Conservation (phyloP, 23 red algal species). For the Porphyridium purpureum region DNA sequence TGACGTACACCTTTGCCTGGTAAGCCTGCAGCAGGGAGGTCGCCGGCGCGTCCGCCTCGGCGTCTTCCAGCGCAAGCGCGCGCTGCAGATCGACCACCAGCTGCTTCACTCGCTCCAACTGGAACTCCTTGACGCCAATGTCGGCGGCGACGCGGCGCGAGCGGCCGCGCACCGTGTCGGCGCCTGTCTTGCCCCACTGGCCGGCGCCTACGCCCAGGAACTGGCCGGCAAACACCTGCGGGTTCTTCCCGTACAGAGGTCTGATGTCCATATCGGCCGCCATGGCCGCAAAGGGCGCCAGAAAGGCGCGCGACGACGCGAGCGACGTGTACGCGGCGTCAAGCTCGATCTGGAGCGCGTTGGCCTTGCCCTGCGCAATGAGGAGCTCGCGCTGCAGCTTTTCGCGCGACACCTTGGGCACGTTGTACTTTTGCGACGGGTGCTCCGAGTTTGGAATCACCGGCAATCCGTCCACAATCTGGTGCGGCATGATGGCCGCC, state of each 20-base stretch:
- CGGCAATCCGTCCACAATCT: slow-evolving; percentile 33
- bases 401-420: slow-evolving; percentile 24
- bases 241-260: slow-evolving; percentile 32
- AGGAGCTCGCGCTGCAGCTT: slow-evolving; percentile 23
- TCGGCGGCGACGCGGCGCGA: slow-evolving; percentile 15
- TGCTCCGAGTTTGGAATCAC: slow-evolving; percentile 46
- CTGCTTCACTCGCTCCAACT: slow-evolving; percentile 30
- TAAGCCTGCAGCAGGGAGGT: slow-evolving; percentile 10
- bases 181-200: slow-evolving; percentile 25
- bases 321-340: slow-evolving; percentile 22
- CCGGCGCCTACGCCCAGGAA: slow-evolving; percentile 10
- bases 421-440: slow-evolving; percentile 24
- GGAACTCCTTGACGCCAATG: slow-evolving; percentile 25
- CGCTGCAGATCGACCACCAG: slow-evolving; percentile 41
- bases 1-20: too few relatives aligned
- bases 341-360: slow-evolving; percentile 28
- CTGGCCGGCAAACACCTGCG: slow-evolving; percentile 24
- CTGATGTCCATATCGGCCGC: slow-evolving; percentile 28
- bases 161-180: slow-evolving; percentile 12
- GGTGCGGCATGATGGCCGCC: slow-evolving; percentile 8
- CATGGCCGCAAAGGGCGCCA: slow-evolving; percentile 39
- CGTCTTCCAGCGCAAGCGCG: slow-evolving; percentile 3
- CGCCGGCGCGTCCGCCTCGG: slow-evolving; percentile 12
- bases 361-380: slow-evolving; percentile 21
- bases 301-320: slow-evolving; percentile 1